Conservation (phyloP, 2,329 filamentous ascomycete genomes). For the Cyanodermella asteris region DNA sequence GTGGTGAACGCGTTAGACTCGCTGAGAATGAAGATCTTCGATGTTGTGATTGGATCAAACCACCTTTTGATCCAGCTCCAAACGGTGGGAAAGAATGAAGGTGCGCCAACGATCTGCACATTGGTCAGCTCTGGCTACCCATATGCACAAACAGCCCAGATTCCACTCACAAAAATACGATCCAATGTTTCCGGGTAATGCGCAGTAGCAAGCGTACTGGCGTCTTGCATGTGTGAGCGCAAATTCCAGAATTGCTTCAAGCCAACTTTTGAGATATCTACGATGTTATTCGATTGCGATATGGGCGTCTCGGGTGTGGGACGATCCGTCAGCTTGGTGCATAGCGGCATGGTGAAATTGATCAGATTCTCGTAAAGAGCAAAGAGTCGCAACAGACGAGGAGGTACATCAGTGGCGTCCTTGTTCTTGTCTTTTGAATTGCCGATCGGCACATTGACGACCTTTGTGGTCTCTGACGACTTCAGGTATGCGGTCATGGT, state of each 20-base stretch:
- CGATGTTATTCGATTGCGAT: constrained; percentile 82
- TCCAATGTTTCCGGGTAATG: constrained; percentile 91
- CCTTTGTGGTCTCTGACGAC: constrained; percentile 18
- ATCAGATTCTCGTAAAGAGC: constrained; percentile 86
- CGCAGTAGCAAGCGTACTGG: constrained; percentile 67
- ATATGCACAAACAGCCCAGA: constrained; percentile 5
- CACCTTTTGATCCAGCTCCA: constrained; percentile 76
- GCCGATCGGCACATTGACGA: too few relatives aligned
- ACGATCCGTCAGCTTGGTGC: constrained; percentile 51
- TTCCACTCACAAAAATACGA: constrained; percentile 41
- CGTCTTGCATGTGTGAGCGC: constrained; percentile 83
- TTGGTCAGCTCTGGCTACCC: constrained; percentile 1
- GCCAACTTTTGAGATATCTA: constrained; percentile 73
- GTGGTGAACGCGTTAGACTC: constrained; percentile 52
- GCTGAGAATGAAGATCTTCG: constrained; percentile 83
- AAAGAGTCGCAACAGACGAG: constrained; percentile 67
- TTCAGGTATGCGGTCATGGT: constrained; percentile 62
- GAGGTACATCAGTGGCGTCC: constrained; percentile 30
- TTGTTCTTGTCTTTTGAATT: constrained; percentile 35
- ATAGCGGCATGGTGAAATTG: constrained; percentile 67
- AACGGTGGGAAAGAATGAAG: constrained; percentile 67
- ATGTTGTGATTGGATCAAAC: constrained; percentile 82
- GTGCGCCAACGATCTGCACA: constrained; percentile 59
- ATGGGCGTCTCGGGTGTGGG: constrained; percentile 62
- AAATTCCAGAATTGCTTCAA: constrained; percentile 92